Evolutionary conservation across 306 rosid genomes (phyloP), one percentile per base, ranked within the genome.

Genomic region (Geum urbanum): DNA sequence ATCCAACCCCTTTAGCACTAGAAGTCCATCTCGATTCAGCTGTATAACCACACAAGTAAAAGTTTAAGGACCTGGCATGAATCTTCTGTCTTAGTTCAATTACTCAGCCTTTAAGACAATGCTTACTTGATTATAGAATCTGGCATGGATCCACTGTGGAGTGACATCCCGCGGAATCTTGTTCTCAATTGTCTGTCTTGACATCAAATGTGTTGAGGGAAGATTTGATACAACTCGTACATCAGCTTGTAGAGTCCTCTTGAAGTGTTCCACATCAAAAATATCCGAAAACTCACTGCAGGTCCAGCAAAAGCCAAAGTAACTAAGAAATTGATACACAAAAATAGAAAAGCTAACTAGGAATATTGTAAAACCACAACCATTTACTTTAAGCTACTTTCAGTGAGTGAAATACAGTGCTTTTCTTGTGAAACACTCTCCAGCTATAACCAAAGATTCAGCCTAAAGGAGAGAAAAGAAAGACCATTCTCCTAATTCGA

Each of bases 261-360:
- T 81, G 81, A 86, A 86, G 67, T 78, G 83, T 71, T 32, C 76
- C 9, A 59, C 79, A 50, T 83, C 88, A 9, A 86, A 86, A 19
- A 86, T 76, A 19, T 86, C 90, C 12, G 83, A 73, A 74, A 86
- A 86, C 67, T 83, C 81, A 76, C 88, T 86, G 82, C 70, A 66
- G 47, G 58, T 53, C 63, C 45, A 48, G 16, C 8, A n/a, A 67
- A 35, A 43, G 49, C 35, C 67, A n/a, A 24, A 24, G 2, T 24
- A 24, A 24, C 2, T 24, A 63, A 43, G 9, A 43, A 41, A 9
- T 41, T 11, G 49, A 63, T 22, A 43, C 50, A 41, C 67, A n/a
- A 41, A 62, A 62, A 63, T 24, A 35, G 35, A 43, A 61, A 61
- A 61, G 66, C 66, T 32, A 57, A 8, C 41, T 16, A 60, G 11